Percentiles rank a stretch among this genome's conserved stretches.
phyloP scores from a whole-genome alignment of 371 early-diverging fungal species.

The Mortierella sp. region DNA sequence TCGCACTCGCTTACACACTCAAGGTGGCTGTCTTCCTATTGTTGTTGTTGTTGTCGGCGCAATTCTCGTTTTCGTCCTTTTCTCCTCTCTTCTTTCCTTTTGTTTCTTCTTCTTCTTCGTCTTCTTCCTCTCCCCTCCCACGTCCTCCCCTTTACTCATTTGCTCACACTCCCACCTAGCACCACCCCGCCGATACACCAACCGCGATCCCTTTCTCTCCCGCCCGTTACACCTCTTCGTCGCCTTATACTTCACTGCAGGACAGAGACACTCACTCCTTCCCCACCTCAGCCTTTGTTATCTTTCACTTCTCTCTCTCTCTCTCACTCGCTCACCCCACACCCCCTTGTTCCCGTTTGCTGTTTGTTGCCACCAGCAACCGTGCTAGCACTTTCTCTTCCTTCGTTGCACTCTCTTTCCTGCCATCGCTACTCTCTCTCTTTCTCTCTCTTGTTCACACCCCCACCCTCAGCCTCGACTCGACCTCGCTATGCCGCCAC shows the following conservation, averaged over 20 bases:
- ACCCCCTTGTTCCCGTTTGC: not conserved
- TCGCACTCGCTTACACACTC: too few species aligned
- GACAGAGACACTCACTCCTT: not conserved
- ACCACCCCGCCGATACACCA: not conserved
- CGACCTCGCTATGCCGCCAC: constrained; percentile 11
- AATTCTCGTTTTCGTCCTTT: not conserved
- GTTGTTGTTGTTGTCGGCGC: not conserved
- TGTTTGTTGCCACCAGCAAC: not conserved
- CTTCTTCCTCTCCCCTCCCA: not conserved
- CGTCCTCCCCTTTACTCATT: not conserved
- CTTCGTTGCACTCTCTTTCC: not conserved
- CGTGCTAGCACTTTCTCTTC: not conserved
- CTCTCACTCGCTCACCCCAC: not conserved
- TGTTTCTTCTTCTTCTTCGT: not conserved
- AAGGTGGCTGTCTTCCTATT: not conserved
- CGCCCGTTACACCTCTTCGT: not conserved
- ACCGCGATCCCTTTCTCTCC: not conserved
- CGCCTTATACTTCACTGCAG: not conserved
- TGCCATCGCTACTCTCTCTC: not conserved
- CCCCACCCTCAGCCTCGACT: not conserved
- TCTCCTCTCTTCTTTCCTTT: not conserved
- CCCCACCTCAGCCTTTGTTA: not conserved
- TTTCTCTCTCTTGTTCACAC: not conserved
- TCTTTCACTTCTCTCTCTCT: not conserved
- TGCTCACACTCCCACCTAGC: not conserved